Conservation (phyloP, 2,329 filamentous ascomycete genomes). For the Chaetomium sp. region DNA sequence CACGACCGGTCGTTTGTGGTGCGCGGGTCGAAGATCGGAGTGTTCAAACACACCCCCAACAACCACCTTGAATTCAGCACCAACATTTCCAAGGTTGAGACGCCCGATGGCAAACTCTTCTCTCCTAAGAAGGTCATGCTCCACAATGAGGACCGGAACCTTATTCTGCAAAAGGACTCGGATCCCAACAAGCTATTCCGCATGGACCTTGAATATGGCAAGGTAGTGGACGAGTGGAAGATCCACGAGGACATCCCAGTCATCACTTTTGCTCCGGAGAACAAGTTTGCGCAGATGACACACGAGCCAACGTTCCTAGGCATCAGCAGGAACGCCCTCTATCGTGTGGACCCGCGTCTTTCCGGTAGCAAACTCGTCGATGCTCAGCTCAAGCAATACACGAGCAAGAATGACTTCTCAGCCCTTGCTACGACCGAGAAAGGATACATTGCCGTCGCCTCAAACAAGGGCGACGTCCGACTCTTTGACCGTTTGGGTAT, state of each 20-base stretch:
- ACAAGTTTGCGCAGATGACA: constrained; percentile 97
- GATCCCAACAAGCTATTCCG: constrained; percentile 89
- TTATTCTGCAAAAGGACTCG: constrained; percentile 76
- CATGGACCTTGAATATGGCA: constrained; percentile 97
- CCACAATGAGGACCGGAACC: constrained; percentile 80
- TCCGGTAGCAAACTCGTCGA: constrained; percentile 90
- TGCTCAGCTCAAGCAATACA: constrained; percentile 88
- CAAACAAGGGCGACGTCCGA: constrained; percentile 93
- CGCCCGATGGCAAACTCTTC: constrained; percentile 79
- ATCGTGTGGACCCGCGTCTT: constrained; percentile 86
- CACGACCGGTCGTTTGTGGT: constrained; percentile 96
- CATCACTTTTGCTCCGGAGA: constrained; percentile 86
- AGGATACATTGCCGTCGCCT: constrained; percentile 93
- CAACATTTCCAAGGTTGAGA: constrained; percentile 93
- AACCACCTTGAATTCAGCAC: constrained; percentile 94
- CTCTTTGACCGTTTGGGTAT: constrained; percentile 95
- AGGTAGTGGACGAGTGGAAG: constrained; percentile 98
- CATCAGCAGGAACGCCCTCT: constrained; percentile 86
- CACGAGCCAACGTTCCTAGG: constrained; percentile 92
- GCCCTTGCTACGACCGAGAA: constrained; percentile 91
- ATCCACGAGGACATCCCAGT: constrained; percentile 94
- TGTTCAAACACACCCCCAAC: constrained; percentile 93
- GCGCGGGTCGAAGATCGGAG: constrained; percentile 93
- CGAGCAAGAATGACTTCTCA: constrained; percentile 95
- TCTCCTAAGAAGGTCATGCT: constrained; percentile 96